Evolutionary conservation across 495 filamentous ascomycete genomes (phyloP), one percentile per base, ranked within the genome.

Genomic region (Aspergillus affinis): DNA sequence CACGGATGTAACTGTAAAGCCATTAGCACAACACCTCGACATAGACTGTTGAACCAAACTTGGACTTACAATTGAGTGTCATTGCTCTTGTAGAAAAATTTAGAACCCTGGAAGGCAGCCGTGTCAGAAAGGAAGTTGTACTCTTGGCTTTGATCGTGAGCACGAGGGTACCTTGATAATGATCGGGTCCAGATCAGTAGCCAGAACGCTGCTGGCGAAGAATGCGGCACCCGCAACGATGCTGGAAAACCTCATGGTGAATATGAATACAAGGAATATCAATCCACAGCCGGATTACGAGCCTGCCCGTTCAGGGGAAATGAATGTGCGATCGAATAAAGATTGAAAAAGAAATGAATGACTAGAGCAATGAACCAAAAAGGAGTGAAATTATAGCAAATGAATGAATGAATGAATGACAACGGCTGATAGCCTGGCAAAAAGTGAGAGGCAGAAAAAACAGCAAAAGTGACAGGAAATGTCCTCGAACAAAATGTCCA

Each of bases 81-180:
- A 70, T 86, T 87, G 62, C 77, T 81, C 59, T 83, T 81, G 70
- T 86, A 87, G 72, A 97, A 97, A 78, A 91, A 91, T 65, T 91
- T 88, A 50, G 82, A 84, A 21, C 86, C 86, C 85, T 52, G 19
- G 19, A 10, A 27, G 12, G 6, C 21, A 52, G 12, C 17, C 32
- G 15, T 87, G 36, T 30, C 20, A 7, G 56, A 12, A 17, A 18
- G n/a, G 41, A 27, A 8, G 18, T 26, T 58, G 27, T 21, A 30
- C 23, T 20, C 32, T 7, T 44, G 20, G 10, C 8, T 27, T 26
- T 26, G 13, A 6, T n/a, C 8, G 27, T 23, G 6, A 41, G 13
- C 29, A 44, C 45, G 20, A n/a, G 60, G 72, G 48, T 58, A 78
- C 85, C 78, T 88, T 87, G 78, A 87, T 84, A 61, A 88, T 67